Conservation (phyloP, 495 filamentous ascomycete species). For the Penicillium parvum region DNA sequence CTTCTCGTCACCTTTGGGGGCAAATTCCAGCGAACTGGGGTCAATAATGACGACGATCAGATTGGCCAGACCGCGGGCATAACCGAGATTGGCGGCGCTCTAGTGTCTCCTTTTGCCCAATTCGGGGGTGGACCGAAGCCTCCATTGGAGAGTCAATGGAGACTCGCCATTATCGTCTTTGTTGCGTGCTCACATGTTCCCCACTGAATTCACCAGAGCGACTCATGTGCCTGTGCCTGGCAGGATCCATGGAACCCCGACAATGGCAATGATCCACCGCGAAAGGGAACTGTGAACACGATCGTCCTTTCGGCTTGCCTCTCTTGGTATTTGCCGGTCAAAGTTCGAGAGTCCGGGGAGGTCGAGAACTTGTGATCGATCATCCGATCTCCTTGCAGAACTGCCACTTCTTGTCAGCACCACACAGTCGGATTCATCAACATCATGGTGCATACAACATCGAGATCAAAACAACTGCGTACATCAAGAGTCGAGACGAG, state of each 20-base stretch:
- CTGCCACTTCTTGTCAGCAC: background rate
- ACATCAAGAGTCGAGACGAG: no score
- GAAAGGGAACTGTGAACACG: no score
- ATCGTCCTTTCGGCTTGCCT: conserved; percentile 11
- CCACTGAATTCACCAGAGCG: background rate
- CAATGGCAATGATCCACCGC: background rate
- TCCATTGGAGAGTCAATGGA: no score
- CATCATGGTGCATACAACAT: background rate
- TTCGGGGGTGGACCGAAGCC: conserved; percentile 12
- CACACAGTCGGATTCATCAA: background rate
- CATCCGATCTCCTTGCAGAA: conserved; percentile 7
- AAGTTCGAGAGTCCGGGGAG: conserved; percentile 3
- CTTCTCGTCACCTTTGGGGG: background rate
- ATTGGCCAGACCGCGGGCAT: conserved; percentile 8
- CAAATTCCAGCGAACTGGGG: no score
- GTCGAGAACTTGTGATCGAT: conserved; percentile 13
- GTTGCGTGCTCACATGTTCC: no score
- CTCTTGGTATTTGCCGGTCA: conserved; percentile 1
- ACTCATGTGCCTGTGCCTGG: conserved; percentile 17
- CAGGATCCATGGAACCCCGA: conserved; percentile 13
- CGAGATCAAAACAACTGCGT: no score
- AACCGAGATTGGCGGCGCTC: conserved; percentile 12
- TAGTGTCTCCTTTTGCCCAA: conserved; percentile 8
- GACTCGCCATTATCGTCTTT: no score
- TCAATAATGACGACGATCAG: conserved; percentile 11